Evolutionary conservation across 192 early-diverging fungal genomes (phyloP).

Genomic region (Rhizophagus prolifer): DNA sequence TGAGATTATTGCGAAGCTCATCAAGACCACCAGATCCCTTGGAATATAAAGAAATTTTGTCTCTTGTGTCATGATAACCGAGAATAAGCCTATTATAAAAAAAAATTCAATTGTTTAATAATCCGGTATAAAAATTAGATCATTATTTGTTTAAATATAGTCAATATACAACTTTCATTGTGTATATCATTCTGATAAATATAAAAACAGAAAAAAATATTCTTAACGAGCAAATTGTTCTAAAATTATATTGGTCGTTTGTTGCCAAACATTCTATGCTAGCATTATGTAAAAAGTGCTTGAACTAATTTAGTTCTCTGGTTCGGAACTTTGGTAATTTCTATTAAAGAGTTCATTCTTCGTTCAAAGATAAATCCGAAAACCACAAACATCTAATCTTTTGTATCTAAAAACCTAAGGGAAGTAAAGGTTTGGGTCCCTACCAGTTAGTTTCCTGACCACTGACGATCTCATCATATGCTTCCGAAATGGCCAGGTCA

Average conservation of each 20-base stretch:
- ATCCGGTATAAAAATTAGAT: not conserved
- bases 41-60: conserved; percentile 61
- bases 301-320: too few species aligned
- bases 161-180: too few species aligned
- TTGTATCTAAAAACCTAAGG: not conserved
- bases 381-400: not conserved
- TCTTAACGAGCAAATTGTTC: too few species aligned
- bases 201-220: too few species aligned
- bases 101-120: not conserved
- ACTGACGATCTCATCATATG: conserved; percentile 57
- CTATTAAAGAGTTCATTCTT: too few species aligned
- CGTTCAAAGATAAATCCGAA: not conserved
- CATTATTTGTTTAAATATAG: too few species aligned
- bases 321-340: too few species aligned
- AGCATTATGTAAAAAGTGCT: too few species aligned
- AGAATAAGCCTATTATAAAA: conserved; percentile 53
- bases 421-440: not conserved
- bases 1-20: conserved; percentile 53
- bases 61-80: conserved; percentile 62
- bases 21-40: conserved; percentile 53
- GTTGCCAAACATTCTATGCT: too few species aligned
- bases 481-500: conserved; percentile 55
- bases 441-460: conserved; percentile 62
- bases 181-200: too few species aligned
- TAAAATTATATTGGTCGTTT: too few species aligned